phyloP scores from a whole-genome alignment of 2,329 filamentous ascomycete genomes.

The Neonectria faginata region DNA sequence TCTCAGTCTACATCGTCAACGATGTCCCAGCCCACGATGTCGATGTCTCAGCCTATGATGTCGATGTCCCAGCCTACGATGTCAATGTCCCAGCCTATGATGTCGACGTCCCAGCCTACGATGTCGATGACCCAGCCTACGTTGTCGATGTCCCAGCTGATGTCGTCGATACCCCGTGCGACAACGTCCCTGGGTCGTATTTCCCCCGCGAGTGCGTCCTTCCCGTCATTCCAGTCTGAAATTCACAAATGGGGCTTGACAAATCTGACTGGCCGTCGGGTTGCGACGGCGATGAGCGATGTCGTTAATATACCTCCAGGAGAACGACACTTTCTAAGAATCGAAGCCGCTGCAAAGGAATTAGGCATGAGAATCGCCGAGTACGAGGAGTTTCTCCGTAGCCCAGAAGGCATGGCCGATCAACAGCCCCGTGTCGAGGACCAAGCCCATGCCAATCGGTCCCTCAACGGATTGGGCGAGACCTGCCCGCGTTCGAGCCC shows the following conservation, averaged over 20 bases:
- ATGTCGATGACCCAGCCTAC: not conserved
- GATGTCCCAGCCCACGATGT: not conserved
- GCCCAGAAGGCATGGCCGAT: slow-evolving; percentile 43
- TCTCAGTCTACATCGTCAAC: not conserved
- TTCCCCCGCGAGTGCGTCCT: slow-evolving; percentile 29
- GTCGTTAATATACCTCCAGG: slow-evolving; percentile 57
- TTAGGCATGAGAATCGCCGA: slow-evolving; percentile 65
- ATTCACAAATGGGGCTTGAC: slow-evolving; percentile 52
- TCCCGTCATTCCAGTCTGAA: slow-evolving; percentile 39
- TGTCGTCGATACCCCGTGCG: not conserved
- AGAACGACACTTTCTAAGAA: slow-evolving; percentile 61
- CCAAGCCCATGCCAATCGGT: slow-evolving; percentile 37
- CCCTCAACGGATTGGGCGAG: slow-evolving; percentile 30
- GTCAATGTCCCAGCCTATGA: not conserved
- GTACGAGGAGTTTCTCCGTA: slow-evolving; percentile 59
- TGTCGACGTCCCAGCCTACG: not conserved
- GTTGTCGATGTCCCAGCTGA: slow-evolving; percentile 1
- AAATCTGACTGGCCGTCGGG: slow-evolving; percentile 38
- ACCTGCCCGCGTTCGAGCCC: slow-evolving; percentile 3
- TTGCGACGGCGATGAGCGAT: slow-evolving; percentile 58
- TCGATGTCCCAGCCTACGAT: not conserved
- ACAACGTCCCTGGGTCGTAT: slow-evolving; percentile 4
- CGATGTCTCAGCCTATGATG: no score
- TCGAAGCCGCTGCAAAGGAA: slow-evolving; percentile 66
- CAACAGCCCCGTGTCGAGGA: slow-evolving; percentile 42